Evolutionary conservation across 2,329 filamentous ascomycete species (phyloP).

Genomic region (Bipolaris victoriae): DNA sequence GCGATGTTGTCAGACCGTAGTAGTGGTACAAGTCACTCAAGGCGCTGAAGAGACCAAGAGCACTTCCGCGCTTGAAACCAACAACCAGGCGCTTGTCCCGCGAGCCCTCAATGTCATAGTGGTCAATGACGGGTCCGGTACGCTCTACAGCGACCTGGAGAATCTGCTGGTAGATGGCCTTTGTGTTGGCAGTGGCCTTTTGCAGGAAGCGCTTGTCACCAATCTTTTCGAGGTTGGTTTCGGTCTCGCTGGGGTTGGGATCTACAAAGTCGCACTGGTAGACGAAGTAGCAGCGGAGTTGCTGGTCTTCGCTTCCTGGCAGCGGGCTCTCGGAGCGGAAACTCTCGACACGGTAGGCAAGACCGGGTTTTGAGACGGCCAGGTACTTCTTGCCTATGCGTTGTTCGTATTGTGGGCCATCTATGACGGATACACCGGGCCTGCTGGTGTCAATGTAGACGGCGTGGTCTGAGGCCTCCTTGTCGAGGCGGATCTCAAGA

Average conservation of each 20-base stretch:
- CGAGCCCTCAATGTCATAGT: conserved; percentile 91
- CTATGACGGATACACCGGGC: conserved; percentile 76
- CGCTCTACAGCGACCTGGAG: conserved; percentile 83
- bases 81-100: conserved; percentile 93
- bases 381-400: conserved; percentile 95
- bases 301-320: conserved; percentile 75
- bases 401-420: conserved; percentile 90
- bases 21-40: conserved; percentile 97
- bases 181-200: conserved; percentile 95
- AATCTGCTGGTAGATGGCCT: conserved; percentile 92
- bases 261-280: conserved; percentile 94
- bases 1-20: conserved; percentile 93
- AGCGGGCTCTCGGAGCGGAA: conserved; percentile 89
- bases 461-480: conserved; percentile 92
- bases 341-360: conserved; percentile 91
- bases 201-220: conserved; percentile 92
- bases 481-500: conserved; percentile 92
- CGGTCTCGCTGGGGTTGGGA: conserved; percentile 71
- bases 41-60: conserved; percentile 91
- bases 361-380: conserved; percentile 72
- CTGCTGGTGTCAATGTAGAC: conserved; percentile 98
- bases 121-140: conserved; percentile 94
- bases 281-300: conserved; percentile 96
- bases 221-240: conserved; percentile 89
- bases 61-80: conserved; percentile 91